Percentiles rank a stretch among this genome's conserved stretches.
These are phyloP conservation scores for Erysimum cheiranthoides DNA, from an alignment of 345 rosid species.

Conservation along the genomic window DNA sequence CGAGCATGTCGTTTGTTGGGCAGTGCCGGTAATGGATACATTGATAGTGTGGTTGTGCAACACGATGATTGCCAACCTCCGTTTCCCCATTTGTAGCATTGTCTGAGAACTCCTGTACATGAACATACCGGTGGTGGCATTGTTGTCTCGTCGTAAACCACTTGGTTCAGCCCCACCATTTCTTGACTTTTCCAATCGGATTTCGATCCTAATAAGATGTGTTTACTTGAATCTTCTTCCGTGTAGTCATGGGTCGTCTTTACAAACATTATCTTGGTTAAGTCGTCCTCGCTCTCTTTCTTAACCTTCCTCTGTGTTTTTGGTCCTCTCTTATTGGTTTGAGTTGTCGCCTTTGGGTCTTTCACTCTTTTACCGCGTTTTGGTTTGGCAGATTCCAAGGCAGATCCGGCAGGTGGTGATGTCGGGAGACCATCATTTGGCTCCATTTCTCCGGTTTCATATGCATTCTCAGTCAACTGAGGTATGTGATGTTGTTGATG, in stretches of 20 bases:
- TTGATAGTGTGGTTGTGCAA: conserved; percentile 88
- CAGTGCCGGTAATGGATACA: conserved; percentile 84
- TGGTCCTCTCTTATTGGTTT: conserved; percentile 65
- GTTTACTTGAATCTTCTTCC: conserved; percentile 57
- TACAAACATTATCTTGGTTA: conserved; percentile 65
- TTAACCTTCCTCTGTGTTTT: conserved; percentile 74
- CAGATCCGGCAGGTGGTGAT: conserved; percentile 54
- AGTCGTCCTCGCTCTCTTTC: conserved; percentile 71
- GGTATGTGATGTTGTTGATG: conserved; percentile 74
- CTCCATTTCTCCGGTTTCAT: conserved; percentile 67
- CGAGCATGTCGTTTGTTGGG: conserved; percentile 94
- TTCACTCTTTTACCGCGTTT: conserved; percentile 72
- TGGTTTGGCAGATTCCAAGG: conserved; percentile 65
- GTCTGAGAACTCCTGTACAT: conserved; percentile 85
- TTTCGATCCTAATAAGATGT: conserved; percentile 55
- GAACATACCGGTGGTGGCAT: conserved; percentile 96
- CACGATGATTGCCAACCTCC: conserved; percentile 99
- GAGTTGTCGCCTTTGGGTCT: conserved; percentile 57
- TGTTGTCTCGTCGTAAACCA: conserved; percentile 86
- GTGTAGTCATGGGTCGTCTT: conserved; percentile 66
- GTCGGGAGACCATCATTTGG: conserved; percentile 52
- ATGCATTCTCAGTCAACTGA: conserved; percentile 63
- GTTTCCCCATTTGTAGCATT: conserved; percentile 99
- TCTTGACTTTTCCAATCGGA: conserved; percentile 90
- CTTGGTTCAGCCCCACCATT: conserved; percentile 83